Evolutionary conservation across 148 eudicot genomes (phyloP), one percentile per base, ranked within the genome.

Genomic region (Limonium bicolor): DNA sequence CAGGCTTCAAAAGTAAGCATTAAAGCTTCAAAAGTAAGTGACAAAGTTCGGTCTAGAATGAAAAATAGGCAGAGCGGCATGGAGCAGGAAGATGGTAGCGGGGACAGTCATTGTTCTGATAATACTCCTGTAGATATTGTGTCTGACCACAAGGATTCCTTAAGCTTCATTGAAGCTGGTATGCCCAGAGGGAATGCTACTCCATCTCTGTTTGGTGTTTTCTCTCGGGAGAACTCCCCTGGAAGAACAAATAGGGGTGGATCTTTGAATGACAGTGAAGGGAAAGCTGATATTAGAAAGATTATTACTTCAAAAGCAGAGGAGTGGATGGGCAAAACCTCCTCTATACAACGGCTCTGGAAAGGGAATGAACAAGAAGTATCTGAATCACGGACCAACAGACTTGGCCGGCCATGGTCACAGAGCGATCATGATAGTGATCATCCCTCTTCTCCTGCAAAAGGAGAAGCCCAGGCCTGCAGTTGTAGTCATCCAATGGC

Each of bases 21-120:
- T n/a, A n/a, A n/a, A n/a, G n/a, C n/a, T n/a, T 48, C 93, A 40
- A 90, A 90, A 50, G 82, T 90, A 41, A 71, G 88, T 75, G 73
- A 68, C 88, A 90, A 78, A 70, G 99, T 90, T 40, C 82, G 75
- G 41, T 81, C 88, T 25, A 90, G 81, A 66, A 59, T 90, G 38
- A 74, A 54, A 64, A 68, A 82, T 2, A 78, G 76, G 29, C 93
- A 81, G 21, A 73, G 50, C 54, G 46, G 11, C 48, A 55, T 58
- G 32, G 65, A 65, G 19, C 63, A 46, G 16, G 95, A 78, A 59
- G 81, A 76, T 55, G 93, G 87, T 20, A 75, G 74, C 52, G 81
- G 84, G 15, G 97, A 74, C 56, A 66, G 76, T 63, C 83, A 51
- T 46, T 63, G 58, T 36, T 80, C 86, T 10, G 87, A 90, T 59